Percentiles rank a stretch among this genome's conserved stretches.
phyloP scores from a whole-genome alignment of 805 yeast genomes.

The Lipomyces starkeyi region DNA sequence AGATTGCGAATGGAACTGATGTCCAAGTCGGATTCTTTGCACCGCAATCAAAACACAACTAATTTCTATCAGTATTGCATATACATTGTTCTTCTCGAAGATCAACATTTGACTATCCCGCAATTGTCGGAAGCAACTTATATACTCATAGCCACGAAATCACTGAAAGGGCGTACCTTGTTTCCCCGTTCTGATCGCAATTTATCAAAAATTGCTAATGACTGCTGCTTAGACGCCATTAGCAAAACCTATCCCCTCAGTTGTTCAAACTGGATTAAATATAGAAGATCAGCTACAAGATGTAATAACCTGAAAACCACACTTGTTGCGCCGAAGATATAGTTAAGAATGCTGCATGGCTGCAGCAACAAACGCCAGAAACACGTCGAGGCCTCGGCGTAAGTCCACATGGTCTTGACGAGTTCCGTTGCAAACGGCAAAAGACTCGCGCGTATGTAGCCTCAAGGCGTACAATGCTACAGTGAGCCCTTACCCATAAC shows the following conservation, averaged over 20 bases:
- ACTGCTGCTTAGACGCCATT: slow-evolving; percentile 69
- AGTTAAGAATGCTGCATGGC: neutral
- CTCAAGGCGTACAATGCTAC: neutral
- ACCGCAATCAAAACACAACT: slow-evolving; percentile 86
- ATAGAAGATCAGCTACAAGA: neutral
- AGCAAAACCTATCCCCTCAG: neutral
- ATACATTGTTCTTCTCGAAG: neutral
- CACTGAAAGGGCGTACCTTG: slow-evolving; percentile 50
- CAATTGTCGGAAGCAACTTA: neutral
- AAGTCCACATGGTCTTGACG: neutral
- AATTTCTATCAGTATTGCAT: neutral
- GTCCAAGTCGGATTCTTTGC: slow-evolving; percentile 98
- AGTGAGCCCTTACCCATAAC: neutral
- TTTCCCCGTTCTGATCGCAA: slow-evolving; percentile 70
- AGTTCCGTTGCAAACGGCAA: neutral
- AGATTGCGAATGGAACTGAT: slow-evolving; percentile 92
- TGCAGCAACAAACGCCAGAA: neutral
- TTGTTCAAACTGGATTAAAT: neutral
- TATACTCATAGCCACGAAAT: neutral
- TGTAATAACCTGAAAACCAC: neutral
- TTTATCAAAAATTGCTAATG: slow-evolving; percentile 61
- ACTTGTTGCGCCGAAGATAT: neutral
- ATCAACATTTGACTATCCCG: neutral
- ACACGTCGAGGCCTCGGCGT: neutral
- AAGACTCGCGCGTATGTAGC: neutral